phyloP scores from a whole-genome alignment of 2,329 filamentous ascomycete genomes.

The Exophiala spinifera region DNA sequence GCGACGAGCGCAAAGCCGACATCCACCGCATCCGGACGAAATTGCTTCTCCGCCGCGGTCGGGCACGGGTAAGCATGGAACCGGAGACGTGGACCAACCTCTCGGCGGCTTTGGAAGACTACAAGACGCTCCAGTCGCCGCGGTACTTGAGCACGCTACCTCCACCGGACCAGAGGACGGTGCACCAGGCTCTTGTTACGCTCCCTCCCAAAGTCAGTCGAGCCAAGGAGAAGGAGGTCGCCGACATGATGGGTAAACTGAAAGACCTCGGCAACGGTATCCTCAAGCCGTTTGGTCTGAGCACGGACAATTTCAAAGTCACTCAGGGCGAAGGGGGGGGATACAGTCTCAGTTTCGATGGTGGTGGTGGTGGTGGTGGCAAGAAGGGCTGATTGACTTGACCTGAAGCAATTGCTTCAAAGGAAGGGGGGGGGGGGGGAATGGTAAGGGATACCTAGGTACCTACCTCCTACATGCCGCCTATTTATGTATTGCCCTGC shows the following conservation, averaged over 20 bases:
- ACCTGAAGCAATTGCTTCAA: not conserved
- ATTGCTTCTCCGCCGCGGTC: conserved; percentile 73
- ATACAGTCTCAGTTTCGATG: conserved; percentile 84
- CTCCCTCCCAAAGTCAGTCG: conserved; percentile 69
- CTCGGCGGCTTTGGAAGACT: conserved; percentile 76
- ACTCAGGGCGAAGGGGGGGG: conserved; percentile 84
- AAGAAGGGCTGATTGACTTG: not conserved
- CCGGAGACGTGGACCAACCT: conserved; percentile 69
- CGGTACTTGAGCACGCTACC: conserved; percentile 54
- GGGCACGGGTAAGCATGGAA: conserved; percentile 52
- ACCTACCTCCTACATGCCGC: too few relatives aligned
- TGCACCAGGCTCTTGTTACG: conserved; percentile 61
- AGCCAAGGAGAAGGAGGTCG: conserved; percentile 83
- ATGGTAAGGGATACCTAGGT: too few relatives aligned
- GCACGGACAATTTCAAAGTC: conserved; percentile 93
- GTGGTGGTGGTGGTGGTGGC: conserved; percentile 14
- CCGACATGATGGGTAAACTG: conserved; percentile 96
- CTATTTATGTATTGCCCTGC: too few relatives aligned
- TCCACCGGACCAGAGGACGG: conserved; percentile 63
- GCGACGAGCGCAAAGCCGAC: conserved; percentile 56
- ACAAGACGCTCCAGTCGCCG: conserved; percentile 52
- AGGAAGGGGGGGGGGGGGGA: not conserved
- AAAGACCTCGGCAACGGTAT: conserved; percentile 90
- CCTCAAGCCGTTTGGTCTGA: conserved; percentile 87
- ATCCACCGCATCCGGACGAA: conserved; percentile 77